phyloP scores from a whole-genome alignment of 352 stramenopile genomes.

The Phytophthora syringae region DNA sequence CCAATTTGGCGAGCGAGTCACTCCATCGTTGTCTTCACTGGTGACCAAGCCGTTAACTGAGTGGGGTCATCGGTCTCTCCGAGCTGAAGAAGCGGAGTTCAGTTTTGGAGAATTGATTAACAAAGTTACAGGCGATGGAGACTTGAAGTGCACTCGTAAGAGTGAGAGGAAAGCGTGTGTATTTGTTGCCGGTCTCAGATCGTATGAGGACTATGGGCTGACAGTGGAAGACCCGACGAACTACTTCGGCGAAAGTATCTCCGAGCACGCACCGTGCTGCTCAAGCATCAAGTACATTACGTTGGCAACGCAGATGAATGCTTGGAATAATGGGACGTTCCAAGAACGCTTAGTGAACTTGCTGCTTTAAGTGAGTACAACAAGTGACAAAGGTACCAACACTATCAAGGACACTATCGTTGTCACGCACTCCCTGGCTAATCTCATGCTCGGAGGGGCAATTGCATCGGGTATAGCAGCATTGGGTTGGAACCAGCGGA shows the following conservation, averaged over 20 bases:
- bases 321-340: constrained; percentile 46
- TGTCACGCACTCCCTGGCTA: constrained; percentile 60
- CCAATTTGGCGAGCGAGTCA: background rate
- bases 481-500: constrained; percentile 41
- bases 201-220: constrained; percentile 35
- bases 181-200: constrained; percentile 54
- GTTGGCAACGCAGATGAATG: constrained; percentile 50
- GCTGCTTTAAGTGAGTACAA: constrained; percentile 35
- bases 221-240: constrained; percentile 16
- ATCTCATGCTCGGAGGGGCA: constrained; percentile 48
- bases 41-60: constrained; percentile 13
- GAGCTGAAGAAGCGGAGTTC: constrained; percentile 14
- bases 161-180: too few species aligned
- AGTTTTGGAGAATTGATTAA: too few species aligned
- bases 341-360: constrained; percentile 39
- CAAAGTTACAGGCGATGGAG: too few species aligned
- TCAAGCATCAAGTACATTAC: constrained; percentile 52
- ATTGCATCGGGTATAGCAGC: too few species aligned
- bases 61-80: constrained; percentile 20
- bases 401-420: constrained; percentile 60
- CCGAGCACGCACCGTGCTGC: constrained; percentile 59
- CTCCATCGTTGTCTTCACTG: background rate
- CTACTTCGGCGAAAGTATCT: constrained; percentile 52
- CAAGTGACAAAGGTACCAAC: constrained; percentile 26
- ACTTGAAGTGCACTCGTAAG: too few species aligned